phyloP scores from a whole-genome alignment of 345 rosid species.

The Carallia pectinifolia region DNA sequence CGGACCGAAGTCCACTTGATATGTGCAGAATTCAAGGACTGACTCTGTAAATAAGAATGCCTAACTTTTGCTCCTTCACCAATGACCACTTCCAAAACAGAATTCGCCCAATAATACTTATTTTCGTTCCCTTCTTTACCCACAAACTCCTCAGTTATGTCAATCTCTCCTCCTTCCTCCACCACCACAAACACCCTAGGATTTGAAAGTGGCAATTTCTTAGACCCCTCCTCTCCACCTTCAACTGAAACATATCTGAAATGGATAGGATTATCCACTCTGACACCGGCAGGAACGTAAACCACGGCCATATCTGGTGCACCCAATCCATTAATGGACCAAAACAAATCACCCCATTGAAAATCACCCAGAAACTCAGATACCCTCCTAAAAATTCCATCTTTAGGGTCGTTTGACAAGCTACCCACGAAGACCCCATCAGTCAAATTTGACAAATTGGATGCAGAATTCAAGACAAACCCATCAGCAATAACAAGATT shows the following conservation, averaged over 20 bases:
- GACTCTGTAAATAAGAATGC: constrained; percentile 85
- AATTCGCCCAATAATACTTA: constrained; percentile 70
- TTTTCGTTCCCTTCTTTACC: constrained; percentile 42
- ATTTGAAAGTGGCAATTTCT: constrained; percentile 70
- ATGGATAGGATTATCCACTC: constrained; percentile 60
- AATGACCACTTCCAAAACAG: constrained; percentile 66
- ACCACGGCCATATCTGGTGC: constrained; percentile 80
- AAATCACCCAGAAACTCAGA: constrained; percentile 48
- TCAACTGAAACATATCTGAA: constrained; percentile 68
- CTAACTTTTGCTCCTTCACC: constrained; percentile 57
- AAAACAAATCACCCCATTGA: constrained; percentile 76
- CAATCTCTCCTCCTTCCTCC: constrained; percentile 79
- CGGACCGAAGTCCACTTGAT: constrained; percentile 83
- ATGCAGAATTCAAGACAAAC: constrained; percentile 48
- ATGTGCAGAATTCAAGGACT: constrained; percentile 72
- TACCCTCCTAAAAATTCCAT: constrained; percentile 43
- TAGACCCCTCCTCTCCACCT: constrained; percentile 54
- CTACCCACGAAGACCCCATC: constrained; percentile 77
- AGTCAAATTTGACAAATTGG: constrained; percentile 54
- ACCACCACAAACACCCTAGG: constrained; percentile 81
- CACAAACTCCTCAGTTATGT: constrained; percentile 71
- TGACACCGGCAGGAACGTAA: constrained; percentile 81
- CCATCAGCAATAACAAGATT: constrained; percentile 66
- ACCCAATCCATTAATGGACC: constrained; percentile 88
- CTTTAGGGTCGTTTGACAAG: constrained; percentile 41